These are phyloP conservation scores for Saccharomycopsis schoenii DNA, from an alignment of 805 yeast species.

Conservation along the genomic window DNA sequence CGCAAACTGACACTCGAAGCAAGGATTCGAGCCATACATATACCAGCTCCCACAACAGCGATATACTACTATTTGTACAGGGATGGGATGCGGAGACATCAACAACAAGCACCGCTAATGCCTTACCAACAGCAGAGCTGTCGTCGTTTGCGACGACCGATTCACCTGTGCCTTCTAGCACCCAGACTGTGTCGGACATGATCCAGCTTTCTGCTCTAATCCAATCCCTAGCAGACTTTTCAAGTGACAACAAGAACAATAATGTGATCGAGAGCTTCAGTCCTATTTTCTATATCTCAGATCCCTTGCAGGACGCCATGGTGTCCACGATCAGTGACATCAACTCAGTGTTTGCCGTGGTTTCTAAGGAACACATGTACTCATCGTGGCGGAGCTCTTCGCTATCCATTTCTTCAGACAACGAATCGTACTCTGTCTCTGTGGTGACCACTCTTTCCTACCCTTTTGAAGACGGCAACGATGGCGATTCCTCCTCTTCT, in stretches of 20 bases:
- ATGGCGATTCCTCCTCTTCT: background rate
- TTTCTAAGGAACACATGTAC: background rate
- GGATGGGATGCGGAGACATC: background rate
- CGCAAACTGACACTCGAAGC: background rate
- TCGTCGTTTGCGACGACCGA: no score
- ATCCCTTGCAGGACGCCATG: background rate
- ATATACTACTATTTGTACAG: background rate
- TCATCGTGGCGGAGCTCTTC: background rate
- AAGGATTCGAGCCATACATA: background rate
- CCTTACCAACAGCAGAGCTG: background rate
- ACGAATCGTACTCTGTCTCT: slow-evolving; percentile 3
- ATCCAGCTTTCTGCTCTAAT: background rate
- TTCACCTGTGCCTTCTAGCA: background rate
- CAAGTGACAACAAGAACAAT: background rate
- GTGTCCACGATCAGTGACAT: background rate
- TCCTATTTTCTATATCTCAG: background rate
- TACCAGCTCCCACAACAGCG: background rate
- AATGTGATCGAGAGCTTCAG: background rate
- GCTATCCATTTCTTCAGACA: background rate
- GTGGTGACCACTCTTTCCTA: slow-evolving; percentile 14
- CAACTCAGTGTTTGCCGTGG: background rate
- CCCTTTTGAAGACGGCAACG: background rate
- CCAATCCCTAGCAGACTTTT: background rate
- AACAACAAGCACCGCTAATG: background rate
- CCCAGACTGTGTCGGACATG: background rate